Evolutionary conservation across 768 basidiomycete genomes (phyloP), one percentile per base, ranked within the genome.

Genomic region (Termitomyces heimii): DNA sequence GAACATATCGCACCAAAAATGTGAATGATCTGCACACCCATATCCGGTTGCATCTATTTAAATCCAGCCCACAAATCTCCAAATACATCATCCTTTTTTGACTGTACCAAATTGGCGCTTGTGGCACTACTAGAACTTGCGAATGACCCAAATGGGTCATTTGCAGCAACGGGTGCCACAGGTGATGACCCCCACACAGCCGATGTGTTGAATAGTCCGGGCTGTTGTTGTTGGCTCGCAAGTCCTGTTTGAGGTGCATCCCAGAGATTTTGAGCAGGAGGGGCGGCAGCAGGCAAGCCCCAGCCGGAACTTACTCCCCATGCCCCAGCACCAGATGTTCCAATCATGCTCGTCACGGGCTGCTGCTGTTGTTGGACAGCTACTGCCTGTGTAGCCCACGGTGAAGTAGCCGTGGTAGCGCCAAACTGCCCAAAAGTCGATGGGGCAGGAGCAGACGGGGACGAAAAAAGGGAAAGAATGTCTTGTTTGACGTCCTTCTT

Each of bases 21-120:
- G 1, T 16, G 46, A 24, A 26, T 10, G 7, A 18, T 26, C 6
- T 50, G 16, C n/a, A 39, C 26, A 48, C 13, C 2, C 9, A 45
- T 46, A 37, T 16, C 2, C 31, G 22, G 22, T 45, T 16, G 10
- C 24, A 16, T 40, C 46, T 62, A 92, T 76, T 91, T 91, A 70
- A 89, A 89, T 39, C 85, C 82, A 49, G 89, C 88, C 91, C 91
- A 92, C 49, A 93, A 69, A 70, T 92, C 89, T 7, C 87, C 89
- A 66, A 92, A 92, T 7, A 75, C 84, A 63, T 93, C 90, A 60
- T 91, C 90, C 70, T 80, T 87, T 75, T 88, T 86, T 58, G 72
- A 67, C 37, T 50, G 55, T 5, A 53, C 50, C 18, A 39, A 18
- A 28, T n/a, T 40, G 20, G 49, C 34, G 16, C 52, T 53, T n/a